Base-by-base conservation (phyloP, 2,329 filamentous ascomycete species). In the Ceratocystis papillata region DNA sequence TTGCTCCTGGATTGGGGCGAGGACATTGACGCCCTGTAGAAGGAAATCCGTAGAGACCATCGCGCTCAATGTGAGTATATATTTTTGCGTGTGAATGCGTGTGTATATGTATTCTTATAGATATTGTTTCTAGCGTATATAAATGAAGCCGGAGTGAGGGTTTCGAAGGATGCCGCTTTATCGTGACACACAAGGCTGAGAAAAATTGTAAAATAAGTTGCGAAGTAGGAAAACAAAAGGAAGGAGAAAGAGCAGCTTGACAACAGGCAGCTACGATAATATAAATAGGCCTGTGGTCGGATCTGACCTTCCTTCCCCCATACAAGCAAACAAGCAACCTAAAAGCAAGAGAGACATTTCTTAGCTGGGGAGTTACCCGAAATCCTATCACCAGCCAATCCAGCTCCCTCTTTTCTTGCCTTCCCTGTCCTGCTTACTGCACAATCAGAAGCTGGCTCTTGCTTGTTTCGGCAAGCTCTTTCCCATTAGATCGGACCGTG, bases 21-120 rank as follows among this genome's bases (percentile, higher is more conserved):
- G 86, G 81, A 97, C 84, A 77, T 86, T 85, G 74, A 96, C 92
- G 77, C 91, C 91, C 76, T 91, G 86, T 71, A 96, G 87, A 74
- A 96, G 88, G 70, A 82, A 78, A 67, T 96, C 88, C 73, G 83
- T 83, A 70, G 82, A 80, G 70, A 85, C 81, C 87, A 90, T 91
- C 5, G 57, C 46, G 30, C 25, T 67, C 22, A 22, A n/a, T 12
- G n/a, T 20, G 20, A 12, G 17, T n/a, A 33, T 59, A 5, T 45
- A 45, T 71, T 69, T 80, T 3, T 4, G 12, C 37, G 10, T 1
- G 37, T 41, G 37, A 41, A 15, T 4, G 37, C 37, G 37, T 12
- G 37, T 5, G 37, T 41, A 41, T 41, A 41, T 41, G 37, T 12
- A 41, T 15, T 41, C 37, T 41, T 41, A 41, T 41, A 41, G 37